Conservation (phyloP, 2,329 filamentous ascomycete species). For the Ascochyta fabae region DNA sequence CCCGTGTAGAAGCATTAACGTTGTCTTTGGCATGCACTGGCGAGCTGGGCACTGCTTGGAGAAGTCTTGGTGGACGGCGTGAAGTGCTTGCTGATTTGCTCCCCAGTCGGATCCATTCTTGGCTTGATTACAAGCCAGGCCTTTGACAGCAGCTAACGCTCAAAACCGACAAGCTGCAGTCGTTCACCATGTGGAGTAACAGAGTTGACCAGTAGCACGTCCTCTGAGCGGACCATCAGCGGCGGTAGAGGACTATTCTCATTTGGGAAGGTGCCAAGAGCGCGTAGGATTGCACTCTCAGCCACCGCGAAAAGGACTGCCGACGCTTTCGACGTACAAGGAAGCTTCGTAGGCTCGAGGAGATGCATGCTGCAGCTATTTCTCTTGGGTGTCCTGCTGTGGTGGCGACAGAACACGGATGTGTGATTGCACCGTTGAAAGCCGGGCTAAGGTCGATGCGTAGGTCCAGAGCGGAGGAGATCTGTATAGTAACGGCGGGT, state of each 20-base stretch:
- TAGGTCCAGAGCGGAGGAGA: not conserved
- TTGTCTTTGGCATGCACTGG: slow-evolving; percentile 22
- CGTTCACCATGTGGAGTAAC: slow-evolving; percentile 9
- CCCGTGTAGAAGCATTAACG: slow-evolving; percentile 28
- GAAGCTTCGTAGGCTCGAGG: not conserved
- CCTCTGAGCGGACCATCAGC: slow-evolving; percentile 3
- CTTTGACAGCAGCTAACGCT: slow-evolving; percentile 22
- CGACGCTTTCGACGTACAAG: slow-evolving; percentile 5
- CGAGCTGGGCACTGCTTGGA: slow-evolving; percentile 29
- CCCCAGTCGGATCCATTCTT: slow-evolving; percentile 19
- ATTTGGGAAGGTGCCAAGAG: slow-evolving; percentile 33
- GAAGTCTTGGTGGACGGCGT: slow-evolving; percentile 21
- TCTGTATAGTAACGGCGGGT: not conserved
- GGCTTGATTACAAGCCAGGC: slow-evolving; percentile 21
- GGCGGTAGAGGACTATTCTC: not conserved
- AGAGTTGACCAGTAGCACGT: slow-evolving; percentile 10
- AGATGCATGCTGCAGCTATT: not conserved
- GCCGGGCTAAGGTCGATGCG: not conserved
- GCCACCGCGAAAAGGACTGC: slow-evolving; percentile 14
- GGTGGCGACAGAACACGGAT: not conserved
- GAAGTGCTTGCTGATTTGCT: slow-evolving; percentile 20
- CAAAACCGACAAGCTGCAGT: slow-evolving; percentile 11
- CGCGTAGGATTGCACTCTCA: slow-evolving; percentile 6
- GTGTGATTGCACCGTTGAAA: not conserved
- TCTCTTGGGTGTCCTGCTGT: not conserved